phyloP scores from a whole-genome alignment of 202 grass and related monocot genomes.

The Schoenoplectus triqueter region DNA sequence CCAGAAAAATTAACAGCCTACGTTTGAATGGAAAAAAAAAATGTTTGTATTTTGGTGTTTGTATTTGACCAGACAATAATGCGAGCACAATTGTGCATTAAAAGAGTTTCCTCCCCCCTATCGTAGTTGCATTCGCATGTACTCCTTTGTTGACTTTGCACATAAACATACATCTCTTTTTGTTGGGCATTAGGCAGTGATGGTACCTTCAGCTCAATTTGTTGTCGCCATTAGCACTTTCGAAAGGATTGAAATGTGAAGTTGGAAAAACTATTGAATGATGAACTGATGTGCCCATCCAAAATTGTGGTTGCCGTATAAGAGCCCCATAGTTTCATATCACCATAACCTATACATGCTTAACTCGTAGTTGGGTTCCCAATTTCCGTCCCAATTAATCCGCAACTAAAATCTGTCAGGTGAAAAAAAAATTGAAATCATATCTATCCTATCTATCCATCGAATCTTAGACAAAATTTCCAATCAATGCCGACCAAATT shows the following conservation, averaged over 20 bases:
- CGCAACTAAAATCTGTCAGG: neutral
- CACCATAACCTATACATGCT: neutral
- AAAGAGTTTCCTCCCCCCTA: neutral
- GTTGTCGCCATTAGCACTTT: slow-evolving; percentile 38
- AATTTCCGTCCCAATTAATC: too few species aligned
- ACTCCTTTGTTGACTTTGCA: neutral
- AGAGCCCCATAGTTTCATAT: neutral
- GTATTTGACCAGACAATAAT: neutral
- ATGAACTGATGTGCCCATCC: slow-evolving; percentile 24
- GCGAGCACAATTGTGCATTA: slow-evolving; percentile 14
- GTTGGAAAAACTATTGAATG: neutral
- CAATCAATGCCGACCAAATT: neutral
- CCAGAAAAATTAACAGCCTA: neutral
- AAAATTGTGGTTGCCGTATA: slow-evolving; percentile 1
- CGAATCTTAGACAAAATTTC: neutral
- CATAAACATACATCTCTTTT: neutral
- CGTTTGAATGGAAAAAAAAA: neutral
- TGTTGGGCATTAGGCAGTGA: slow-evolving; percentile 31
- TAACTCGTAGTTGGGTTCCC: neutral
- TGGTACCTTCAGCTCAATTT: slow-evolving; percentile 29
- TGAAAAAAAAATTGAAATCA: neutral
- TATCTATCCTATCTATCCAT: neutral
- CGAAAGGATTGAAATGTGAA: slow-evolving; percentile 25
- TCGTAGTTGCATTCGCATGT: slow-evolving; percentile 33
- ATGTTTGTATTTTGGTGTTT: neutral